A percentile compares a stretch with the other conserved stretches of the same genome.
phyloP scores from a whole-genome alignment of 2,329 filamentous ascomycete species.

The Zalaria sp. region DNA sequence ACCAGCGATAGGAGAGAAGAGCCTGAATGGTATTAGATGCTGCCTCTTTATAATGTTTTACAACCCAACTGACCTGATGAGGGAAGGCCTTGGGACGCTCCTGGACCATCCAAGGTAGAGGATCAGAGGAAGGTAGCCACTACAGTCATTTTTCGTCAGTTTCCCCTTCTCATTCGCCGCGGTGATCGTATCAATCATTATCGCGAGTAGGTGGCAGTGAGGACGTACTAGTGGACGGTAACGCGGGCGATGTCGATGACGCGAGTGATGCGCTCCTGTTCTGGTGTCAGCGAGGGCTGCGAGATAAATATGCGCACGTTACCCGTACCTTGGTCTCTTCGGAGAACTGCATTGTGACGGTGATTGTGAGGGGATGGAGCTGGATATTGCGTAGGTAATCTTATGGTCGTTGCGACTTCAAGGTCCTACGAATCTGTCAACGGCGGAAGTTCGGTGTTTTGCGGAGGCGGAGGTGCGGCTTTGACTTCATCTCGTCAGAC shows the following conservation, averaged over 20 bases:
- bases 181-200: constrained; percentile 18
- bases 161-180: background rate
- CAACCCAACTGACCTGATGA: constrained; percentile 44
- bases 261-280: constrained; percentile 90
- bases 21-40: constrained; percentile 2
- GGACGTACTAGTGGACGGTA: constrained; percentile 81
- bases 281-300: constrained; percentile 11
- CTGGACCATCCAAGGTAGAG: constrained; percentile 94
- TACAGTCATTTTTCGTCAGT: constrained; percentile 21
- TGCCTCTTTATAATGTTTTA: too few species aligned
- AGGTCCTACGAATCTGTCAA: too few species aligned
- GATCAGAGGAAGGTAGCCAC: constrained; percentile 92
- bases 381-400: too few species aligned
- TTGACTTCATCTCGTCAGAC: too few species aligned
- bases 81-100: constrained; percentile 76
- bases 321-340: constrained; percentile 83
- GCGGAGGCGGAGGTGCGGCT: too few species aligned
- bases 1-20: constrained; percentile 11
- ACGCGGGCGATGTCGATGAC: constrained; percentile 90
- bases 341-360: constrained; percentile 51
- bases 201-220: constrained; percentile 1
- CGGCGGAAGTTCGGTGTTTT: too few species aligned
- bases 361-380: background rate
- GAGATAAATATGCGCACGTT: constrained; percentile 1
- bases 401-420: too few species aligned